Base-by-base conservation (phyloP, 1,139 yeast species). In the Torulaspora pretoriensis region DNA sequence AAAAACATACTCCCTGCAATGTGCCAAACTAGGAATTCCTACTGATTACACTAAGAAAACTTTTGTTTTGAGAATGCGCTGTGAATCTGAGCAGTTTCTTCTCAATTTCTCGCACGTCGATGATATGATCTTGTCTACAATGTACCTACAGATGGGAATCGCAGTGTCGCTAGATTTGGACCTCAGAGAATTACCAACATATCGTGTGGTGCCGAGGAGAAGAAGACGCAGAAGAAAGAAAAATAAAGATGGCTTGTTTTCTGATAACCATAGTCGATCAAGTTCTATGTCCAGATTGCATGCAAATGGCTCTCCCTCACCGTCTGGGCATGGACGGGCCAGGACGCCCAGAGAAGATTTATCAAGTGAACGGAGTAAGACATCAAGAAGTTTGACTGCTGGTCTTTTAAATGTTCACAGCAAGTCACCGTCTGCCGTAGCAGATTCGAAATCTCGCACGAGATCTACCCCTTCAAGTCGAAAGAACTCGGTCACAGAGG, bases 181-280 rank as follows among this genome's bases (percentile, higher is more conserved):
- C 29, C 69, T 74, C 22, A 68, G 94, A 40, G 80, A 77, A 39
- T 60, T 78, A 61, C 92, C 94, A 2, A 70, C 71, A 24, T 83
- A 83, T 61, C 70, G 89, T 58, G 81, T 87, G 0, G 88, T 84
- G 8, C 94, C 94, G 3, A 68, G 90, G 54, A 70, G 90, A 55
- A 70, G 89, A 60, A 62, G 80, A 35, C 55, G 67, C 42, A 50
- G 68, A 42, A 59, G 66, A 13, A 50, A 54, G 25, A 46, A 55
- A 24, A 55, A 64, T 14, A 51, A 48, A 22, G 39, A 36, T 13
- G 34, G 42, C 31, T 35, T 43, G 5, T 33, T 43, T n/a, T 43
- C 43, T 6, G 42, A 45, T 17, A 44, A 43, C 35, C 49, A 55
- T 16, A 50, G 58, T 47, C 50, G 60, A 35, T 52, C 57, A 22